These are phyloP conservation scores for Boletus rubescentipes DNA, from an alignment of 768 basidiomycete species.

Conservation along the genomic window DNA sequence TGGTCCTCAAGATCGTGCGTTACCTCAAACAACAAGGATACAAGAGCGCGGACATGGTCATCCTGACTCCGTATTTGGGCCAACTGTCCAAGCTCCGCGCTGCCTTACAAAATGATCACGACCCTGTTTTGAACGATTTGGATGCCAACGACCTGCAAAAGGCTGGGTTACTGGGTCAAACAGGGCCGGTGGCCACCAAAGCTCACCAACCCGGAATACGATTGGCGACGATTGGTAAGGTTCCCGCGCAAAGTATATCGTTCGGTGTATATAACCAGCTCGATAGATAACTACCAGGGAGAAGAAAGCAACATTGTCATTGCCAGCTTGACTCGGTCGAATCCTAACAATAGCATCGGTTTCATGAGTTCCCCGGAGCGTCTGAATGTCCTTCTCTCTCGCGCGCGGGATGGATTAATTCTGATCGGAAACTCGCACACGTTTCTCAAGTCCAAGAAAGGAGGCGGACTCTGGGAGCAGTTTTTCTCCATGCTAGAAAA, in stretches of 20 bases:
- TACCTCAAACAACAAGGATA: constrained; percentile 74
- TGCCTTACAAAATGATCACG: constrained; percentile 44
- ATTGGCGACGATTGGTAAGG: constrained; percentile 65
- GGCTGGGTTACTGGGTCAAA: constrained; percentile 51
- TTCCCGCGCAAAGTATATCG: not conserved
- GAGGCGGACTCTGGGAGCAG: constrained; percentile 48
- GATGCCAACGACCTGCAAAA: constrained; percentile 58
- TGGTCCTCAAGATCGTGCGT: constrained; percentile 65
- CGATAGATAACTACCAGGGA: constrained; percentile 71
- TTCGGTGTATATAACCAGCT: not conserved
- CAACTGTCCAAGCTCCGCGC: constrained; percentile 53
- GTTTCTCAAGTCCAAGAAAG: constrained; percentile 54
- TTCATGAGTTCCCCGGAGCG: constrained; percentile 73
- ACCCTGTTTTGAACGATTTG: constrained; percentile 63
- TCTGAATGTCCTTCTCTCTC: constrained; percentile 70
- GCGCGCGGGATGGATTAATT: constrained; percentile 63
- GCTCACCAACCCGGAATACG: constrained; percentile 41
- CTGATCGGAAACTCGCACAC: constrained; percentile 68
- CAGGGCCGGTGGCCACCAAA: constrained; percentile 39
- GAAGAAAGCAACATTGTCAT: constrained; percentile 74
- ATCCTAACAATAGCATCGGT: constrained; percentile 55
- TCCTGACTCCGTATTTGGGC: constrained; percentile 70
- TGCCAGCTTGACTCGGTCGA: constrained; percentile 60
- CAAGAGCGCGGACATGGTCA: constrained; percentile 54
- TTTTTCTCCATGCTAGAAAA: constrained; percentile 46